Evolutionary conservation across 208 protist genomes (phyloP).

Genomic region (Wallacemonas collosoma): DNA sequence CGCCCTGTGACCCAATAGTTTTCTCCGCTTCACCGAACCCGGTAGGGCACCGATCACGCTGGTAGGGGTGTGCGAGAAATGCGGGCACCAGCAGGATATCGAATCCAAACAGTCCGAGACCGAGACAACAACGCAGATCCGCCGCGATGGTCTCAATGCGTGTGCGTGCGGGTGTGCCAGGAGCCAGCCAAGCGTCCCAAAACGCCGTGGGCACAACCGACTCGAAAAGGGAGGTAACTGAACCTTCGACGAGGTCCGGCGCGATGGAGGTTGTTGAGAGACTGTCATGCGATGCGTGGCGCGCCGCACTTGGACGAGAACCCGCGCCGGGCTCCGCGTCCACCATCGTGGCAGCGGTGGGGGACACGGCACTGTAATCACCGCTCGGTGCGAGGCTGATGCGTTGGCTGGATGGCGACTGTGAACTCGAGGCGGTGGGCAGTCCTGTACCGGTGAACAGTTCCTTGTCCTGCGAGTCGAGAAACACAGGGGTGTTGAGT

Average conservation of each 20-base stretch:
- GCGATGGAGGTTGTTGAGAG: no score
- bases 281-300: no score
- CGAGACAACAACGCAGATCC: constrained; percentile 38
- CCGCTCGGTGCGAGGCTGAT: neutral
- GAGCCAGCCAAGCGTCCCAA: constrained; percentile 64
- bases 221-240: neutral
- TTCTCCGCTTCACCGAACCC: constrained; percentile 33
- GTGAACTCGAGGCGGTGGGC: constrained; percentile 18
- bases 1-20: neutral
- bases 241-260: neutral
- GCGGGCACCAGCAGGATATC: constrained; percentile 76
- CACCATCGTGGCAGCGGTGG: neutral
- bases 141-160: constrained; percentile 43
- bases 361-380: constrained; percentile 1
- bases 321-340: neutral
- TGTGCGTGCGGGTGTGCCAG: constrained; percentile 43
- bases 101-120: constrained; percentile 77
- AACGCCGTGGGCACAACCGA: constrained; percentile 24
- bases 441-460: constrained; percentile 38
- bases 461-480: constrained; percentile 67
- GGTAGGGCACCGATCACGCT: constrained; percentile 20
- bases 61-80: constrained; percentile 31
- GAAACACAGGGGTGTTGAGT: constrained; percentile 41
- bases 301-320: neutral
- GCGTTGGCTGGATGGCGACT: constrained; percentile 1